Evolutionary conservation across 768 basidiomycete species (phyloP).

Genomic region (Termitomyces sp.): DNA sequence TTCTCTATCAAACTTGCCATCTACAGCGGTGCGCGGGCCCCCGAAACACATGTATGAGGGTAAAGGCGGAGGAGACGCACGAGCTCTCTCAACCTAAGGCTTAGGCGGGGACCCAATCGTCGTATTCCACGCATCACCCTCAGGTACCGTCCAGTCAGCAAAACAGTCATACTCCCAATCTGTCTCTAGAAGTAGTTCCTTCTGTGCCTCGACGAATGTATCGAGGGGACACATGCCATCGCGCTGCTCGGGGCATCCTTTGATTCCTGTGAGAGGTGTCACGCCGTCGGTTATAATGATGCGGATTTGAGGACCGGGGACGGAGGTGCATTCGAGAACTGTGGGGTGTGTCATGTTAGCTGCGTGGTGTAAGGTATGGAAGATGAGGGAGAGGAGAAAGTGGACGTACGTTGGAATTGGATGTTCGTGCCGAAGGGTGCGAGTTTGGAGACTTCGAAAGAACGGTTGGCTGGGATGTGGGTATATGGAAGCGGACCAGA

Average conservation of each 20-base stretch:
- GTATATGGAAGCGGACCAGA: slow-evolving; percentile 72
- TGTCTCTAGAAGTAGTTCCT: slow-evolving; percentile 54
- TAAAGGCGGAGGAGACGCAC: no score
- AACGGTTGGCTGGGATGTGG: slow-evolving; percentile 57
- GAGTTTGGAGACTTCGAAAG: slow-evolving; percentile 71
- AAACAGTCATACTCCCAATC: slow-evolving; percentile 76
- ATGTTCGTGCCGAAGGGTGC: slow-evolving; percentile 88
- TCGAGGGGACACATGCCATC: slow-evolving; percentile 76
- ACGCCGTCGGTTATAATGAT: slow-evolving; percentile 87
- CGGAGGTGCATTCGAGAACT: slow-evolving; percentile 61
- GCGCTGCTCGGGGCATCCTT: slow-evolving; percentile 63
- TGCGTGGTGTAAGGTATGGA: not conserved
- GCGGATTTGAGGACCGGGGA: slow-evolving; percentile 57
- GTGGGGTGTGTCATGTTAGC: slow-evolving; percentile 10
- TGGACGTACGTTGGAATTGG: slow-evolving; percentile 73
- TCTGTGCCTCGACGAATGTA: slow-evolving; percentile 65
- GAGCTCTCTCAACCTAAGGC: not conserved
- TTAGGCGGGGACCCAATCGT: slow-evolving; percentile 60
- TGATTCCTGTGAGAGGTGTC: slow-evolving; percentile 71
- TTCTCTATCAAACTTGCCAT: not conserved
- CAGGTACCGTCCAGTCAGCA: slow-evolving; percentile 69
- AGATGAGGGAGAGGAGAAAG: not conserved
- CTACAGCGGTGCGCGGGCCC: not conserved
- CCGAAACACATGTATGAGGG: not conserved
- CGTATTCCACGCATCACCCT: slow-evolving; percentile 66